Conservation (phyloP, 2,329 filamentous ascomycete species). For the Penicillium brasilianum region DNA sequence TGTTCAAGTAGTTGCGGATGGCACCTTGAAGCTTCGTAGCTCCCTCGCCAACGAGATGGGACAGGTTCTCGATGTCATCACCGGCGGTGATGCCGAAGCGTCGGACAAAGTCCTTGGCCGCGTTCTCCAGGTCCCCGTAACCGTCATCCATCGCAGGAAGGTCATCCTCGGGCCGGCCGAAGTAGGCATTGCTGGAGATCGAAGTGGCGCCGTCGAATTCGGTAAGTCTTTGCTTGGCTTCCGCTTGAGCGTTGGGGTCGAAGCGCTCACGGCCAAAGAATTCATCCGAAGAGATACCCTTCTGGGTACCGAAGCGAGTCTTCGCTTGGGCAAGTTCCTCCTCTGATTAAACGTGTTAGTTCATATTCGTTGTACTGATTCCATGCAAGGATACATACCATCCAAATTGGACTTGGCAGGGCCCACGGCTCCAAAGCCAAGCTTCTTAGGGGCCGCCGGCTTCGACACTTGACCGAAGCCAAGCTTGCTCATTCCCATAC, state of each 20-base stretch:
- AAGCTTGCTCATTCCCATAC: constrained; percentile 83
- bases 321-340: constrained; percentile 84
- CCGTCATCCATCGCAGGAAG: constrained; percentile 67
- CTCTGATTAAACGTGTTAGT: constrained; percentile 43
- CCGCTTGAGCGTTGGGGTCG: constrained; percentile 77
- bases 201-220: constrained; percentile 90
- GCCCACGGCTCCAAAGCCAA: constrained; percentile 86
- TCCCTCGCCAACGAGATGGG: constrained; percentile 81
- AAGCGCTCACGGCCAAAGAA: constrained; percentile 93
- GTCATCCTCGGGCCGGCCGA: constrained; percentile 89
- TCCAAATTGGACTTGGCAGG: constrained; percentile 71
- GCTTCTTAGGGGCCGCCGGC: constrained; percentile 71
- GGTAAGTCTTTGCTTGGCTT: constrained; percentile 85
- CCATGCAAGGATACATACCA: constrained; percentile 57
- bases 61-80: constrained; percentile 92
- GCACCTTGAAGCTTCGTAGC: constrained; percentile 77
- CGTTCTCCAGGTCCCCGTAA: constrained; percentile 89
- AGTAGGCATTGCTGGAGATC: constrained; percentile 97
- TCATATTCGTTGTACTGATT: constrained; percentile 16
- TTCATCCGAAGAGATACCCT: constrained; percentile 96
- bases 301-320: constrained; percentile 87
- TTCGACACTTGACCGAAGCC: constrained; percentile 81
- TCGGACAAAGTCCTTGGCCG: constrained; percentile 93
- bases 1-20: constrained; percentile 57
- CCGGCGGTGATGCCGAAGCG: constrained; percentile 95